Percentiles rank a stretch among this genome's conserved stretches.
These are phyloP conservation scores for Fistulinella staudtii DNA, from an alignment of 1,284 basidiomycete genomes.

Conservation along the genomic window DNA sequence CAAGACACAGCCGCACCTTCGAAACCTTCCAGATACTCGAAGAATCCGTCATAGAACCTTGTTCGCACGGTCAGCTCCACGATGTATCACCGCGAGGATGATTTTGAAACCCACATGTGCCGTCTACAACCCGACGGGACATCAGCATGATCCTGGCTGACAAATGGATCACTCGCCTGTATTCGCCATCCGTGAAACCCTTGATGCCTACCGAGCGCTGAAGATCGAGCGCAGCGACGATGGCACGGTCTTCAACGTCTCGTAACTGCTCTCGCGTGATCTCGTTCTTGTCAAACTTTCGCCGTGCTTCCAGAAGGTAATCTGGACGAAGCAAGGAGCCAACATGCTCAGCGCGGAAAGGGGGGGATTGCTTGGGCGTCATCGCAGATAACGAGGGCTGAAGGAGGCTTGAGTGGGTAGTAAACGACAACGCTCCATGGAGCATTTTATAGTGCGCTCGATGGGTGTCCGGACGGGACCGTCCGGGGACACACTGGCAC, in stretches of 20 bases:
- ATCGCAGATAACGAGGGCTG: constrained; percentile 5
- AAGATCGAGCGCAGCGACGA: constrained; percentile 47
- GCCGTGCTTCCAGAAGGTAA: constrained; percentile 46
- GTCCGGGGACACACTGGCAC: neutral
- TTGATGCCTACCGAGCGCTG: constrained; percentile 50
- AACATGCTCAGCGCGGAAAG: constrained; percentile 54
- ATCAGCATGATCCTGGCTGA: constrained; percentile 41
- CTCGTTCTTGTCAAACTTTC: constrained; percentile 39
- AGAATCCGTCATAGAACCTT: constrained; percentile 29
- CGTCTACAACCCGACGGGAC: constrained; percentile 11
- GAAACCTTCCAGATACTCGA: constrained; percentile 26
- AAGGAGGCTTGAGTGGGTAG: neutral
- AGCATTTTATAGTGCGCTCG: constrained; percentile 5
- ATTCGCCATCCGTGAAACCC: constrained; percentile 61
- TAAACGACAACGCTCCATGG: neutral
- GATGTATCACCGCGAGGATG: constrained; percentile 3
- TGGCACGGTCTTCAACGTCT: constrained; percentile 50
- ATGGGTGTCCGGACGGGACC: neutral
- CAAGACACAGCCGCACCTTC: constrained; percentile 14
- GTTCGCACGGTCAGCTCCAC: neutral
- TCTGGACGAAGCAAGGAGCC: constrained; percentile 58
- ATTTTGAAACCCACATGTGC: too few relatives aligned
- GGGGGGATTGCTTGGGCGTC: constrained; percentile 30
- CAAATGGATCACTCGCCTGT: constrained; percentile 44
- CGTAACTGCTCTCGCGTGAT: constrained; percentile 42